Evolutionary conservation across 2,329 filamentous ascomycete species (phyloP), one percentile per base, ranked within the genome.

Genomic region (Paradendryphiella salina): DNA sequence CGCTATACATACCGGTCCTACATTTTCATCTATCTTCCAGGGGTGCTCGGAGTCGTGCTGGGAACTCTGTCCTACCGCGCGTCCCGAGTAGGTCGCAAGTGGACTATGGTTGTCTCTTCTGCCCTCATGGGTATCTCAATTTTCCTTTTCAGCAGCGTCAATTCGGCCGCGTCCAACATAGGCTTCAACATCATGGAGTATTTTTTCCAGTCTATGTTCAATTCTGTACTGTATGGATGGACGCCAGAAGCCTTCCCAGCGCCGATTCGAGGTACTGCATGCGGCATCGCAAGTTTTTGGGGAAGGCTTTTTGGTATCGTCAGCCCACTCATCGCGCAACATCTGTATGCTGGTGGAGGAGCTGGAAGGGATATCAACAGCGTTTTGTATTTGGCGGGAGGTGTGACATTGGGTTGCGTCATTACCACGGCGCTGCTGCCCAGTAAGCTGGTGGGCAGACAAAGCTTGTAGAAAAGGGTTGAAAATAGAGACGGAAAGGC

Each of bases 221-320:
- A 80, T 46, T 76, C 77, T 3, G 76, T 81, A 2, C 65, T 80
- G 11, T 81, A 81, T 58, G 79, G 77, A 9, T 80, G 76, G 73
- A 80, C 78, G 2, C 79, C 79, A 1, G 79, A 80, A 56, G 75
- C 76, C 5, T 81, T 81, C 53, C 77, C 79, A 0, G 78, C 80
- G 3, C 75, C 76, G 0, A 76, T 82, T 13, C 66, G 79, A 29
- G 80, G 79, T 3, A 82, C 78, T 0, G 72, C 82, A 0, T 80
- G 79, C 57, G 82, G 83, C 0, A 54, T 84, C 10, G 80, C 82
- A 1, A 80, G 79, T 52, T 85, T 83, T 60, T 84, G 80, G 80
- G 82, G 82, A 1, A 67, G 82, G 1, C 46, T 85, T 18, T 82
- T 82, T 56, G 79, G 80, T 8, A 84, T 85, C 36, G 76, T 85